These are phyloP conservation scores for Cyclotella choctawhatcheeana DNA, from an alignment of 108 stramenopile species.

Conservation along the genomic window DNA sequence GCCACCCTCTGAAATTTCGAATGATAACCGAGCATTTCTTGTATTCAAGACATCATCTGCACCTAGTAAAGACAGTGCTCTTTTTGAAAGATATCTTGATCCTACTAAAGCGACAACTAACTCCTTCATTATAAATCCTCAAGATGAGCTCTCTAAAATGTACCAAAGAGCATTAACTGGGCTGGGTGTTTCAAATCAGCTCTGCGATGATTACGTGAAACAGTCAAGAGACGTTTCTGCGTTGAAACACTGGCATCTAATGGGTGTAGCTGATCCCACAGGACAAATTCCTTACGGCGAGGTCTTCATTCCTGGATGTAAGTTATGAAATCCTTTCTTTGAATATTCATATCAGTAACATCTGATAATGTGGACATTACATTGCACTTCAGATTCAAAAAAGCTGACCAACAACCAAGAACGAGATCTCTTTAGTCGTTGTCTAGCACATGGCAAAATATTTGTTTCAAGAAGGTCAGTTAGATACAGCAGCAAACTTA, in stretches of 20 bases:
- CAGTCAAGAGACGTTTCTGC: neutral
- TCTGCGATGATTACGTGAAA: neutral
- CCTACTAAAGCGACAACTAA: slow-evolving; percentile 20
- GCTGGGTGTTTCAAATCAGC: slow-evolving; percentile 5
- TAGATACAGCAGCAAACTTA: neutral
- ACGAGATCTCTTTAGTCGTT: slow-evolving; percentile 3
- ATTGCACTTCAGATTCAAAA: neutral
- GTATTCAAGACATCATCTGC: slow-evolving; percentile 3
- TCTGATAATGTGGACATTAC: too few relatives aligned
- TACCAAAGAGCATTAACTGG: slow-evolving; percentile 24
- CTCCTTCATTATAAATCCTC: neutral
- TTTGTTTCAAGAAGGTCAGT: slow-evolving; percentile 16
- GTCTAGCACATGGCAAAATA: neutral
- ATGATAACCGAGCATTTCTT: neutral
- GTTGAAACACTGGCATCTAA: slow-evolving; percentile 32
- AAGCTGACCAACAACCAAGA: neutral
- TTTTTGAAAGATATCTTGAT: slow-evolving; percentile 28
- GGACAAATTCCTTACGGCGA: slow-evolving; percentile 29
- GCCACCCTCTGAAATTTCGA: slow-evolving; percentile 4
- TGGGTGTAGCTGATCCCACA: slow-evolving; percentile 37
- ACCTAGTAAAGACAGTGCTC: slow-evolving; percentile 1
- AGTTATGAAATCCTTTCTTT: slow-evolving; percentile 5
- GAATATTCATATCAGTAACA: neutral
- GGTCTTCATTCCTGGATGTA: slow-evolving; percentile 31
- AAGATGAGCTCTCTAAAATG: slow-evolving; percentile 30